Percentiles rank a stretch among this genome's conserved stretches.
Evolutionary conservation across 2,329 filamentous ascomycete species (phyloP).

Genomic region (Zopfia rhizophila): DNA sequence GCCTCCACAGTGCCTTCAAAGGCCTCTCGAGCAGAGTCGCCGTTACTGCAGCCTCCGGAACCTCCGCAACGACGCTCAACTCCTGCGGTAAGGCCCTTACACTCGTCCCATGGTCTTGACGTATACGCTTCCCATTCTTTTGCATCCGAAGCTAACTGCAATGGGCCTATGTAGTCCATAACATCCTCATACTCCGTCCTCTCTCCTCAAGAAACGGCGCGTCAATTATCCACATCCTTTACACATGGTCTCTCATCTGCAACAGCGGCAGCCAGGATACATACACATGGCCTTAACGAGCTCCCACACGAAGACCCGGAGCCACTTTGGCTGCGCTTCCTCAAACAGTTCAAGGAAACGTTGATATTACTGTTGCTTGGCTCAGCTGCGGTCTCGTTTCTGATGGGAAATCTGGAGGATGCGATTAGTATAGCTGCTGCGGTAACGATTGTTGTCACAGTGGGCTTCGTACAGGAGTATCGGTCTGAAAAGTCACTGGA

Average conservation of each 20-base stretch:
- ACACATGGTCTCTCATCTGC: conserved; percentile 80
- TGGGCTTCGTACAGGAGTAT: conserved; percentile 98
- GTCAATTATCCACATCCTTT: conserved; percentile 83
- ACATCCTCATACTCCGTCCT: conserved; percentile 70
- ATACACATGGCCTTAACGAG: conserved; percentile 89
- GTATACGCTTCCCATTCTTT: conserved; percentile 11
- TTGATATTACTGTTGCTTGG: conserved; percentile 90
- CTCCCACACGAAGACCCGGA: conserved; percentile 94
- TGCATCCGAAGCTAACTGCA: conserved; percentile 23
- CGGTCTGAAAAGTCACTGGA: conserved; percentile 97
- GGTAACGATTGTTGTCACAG: conserved; percentile 95
- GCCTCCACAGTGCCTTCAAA: conserved; percentile 46
- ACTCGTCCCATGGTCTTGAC: conserved; percentile 1
- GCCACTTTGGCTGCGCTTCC: conserved; percentile 91
- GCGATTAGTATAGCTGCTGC: conserved; percentile 95
- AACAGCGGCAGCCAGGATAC: conserved; percentile 82
- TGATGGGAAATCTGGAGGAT: conserved; percentile 94
- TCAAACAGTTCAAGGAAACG: conserved; percentile 97
- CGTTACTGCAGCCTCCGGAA: conserved; percentile 42
- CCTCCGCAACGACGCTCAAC: conserved; percentile 38
- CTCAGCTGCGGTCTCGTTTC: conserved; percentile 86
- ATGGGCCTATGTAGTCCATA: conserved; percentile 45
- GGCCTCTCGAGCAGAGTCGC: conserved; percentile 39
- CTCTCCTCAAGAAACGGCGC: conserved; percentile 80
- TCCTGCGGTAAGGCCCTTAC: conserved; percentile 39